Percentiles rank a stretch among this genome's conserved stretches.
phyloP scores from a whole-genome alignment of 2,329 filamentous ascomycete species.

The Lizonia empirigonia region DNA sequence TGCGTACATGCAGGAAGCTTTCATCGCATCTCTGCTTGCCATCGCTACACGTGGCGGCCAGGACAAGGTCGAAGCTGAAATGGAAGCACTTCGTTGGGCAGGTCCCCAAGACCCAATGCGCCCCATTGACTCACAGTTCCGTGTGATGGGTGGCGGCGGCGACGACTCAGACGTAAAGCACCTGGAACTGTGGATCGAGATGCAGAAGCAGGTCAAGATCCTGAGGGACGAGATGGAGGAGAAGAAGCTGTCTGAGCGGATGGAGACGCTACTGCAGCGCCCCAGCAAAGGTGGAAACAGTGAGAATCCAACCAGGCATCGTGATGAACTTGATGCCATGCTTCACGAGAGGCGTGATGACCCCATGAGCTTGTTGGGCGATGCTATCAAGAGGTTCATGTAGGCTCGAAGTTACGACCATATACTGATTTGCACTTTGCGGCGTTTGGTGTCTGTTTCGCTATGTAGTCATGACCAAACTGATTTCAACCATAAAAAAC shows the following conservation, averaged over 20 bases:
- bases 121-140: constrained; percentile 3
- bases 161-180: constrained; percentile 40
- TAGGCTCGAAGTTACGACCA: neutral
- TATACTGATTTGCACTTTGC: neutral
- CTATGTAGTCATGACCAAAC: neutral
- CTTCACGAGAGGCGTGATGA: constrained; percentile 19
- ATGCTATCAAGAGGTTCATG: constrained; percentile 10
- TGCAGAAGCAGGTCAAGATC: constrained; percentile 52
- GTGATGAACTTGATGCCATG: constrained; percentile 34
- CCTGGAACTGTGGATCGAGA: constrained; percentile 49
- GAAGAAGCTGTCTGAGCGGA: constrained; percentile 18
- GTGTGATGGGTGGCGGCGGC: constrained; percentile 3
- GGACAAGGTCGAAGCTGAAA: constrained; percentile 10
- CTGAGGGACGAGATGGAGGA: constrained; percentile 50
- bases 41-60: constrained; percentile 38
- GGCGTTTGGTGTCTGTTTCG: neutral
- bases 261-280: constrained; percentile 6
- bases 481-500: neutral
- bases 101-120: constrained; percentile 38
- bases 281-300: neutral
- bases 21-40: constrained; percentile 49
- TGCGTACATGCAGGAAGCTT: constrained; percentile 54
- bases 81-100: constrained; percentile 27
- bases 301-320: constrained; percentile 12
- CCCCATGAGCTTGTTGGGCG: neutral